Base-by-base conservation (phyloP, 805 yeast species). In the Ogataea pignaliae region DNA sequence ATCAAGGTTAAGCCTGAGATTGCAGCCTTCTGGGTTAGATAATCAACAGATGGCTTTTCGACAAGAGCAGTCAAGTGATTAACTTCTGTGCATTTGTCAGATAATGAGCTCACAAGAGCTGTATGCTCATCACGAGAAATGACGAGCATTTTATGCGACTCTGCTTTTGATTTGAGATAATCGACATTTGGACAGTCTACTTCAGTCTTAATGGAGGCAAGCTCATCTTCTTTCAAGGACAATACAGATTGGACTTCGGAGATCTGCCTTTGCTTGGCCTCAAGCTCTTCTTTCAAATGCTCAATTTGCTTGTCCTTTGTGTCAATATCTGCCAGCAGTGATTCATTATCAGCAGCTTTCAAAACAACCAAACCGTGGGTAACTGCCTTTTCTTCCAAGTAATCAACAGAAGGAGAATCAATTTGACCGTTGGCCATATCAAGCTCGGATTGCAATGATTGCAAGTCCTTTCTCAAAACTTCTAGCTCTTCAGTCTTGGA, bases 131-230 rank as follows among this genome's bases (percentile, higher is more conserved):
- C 40, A 16, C 6, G 7, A 16, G 54, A 44, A 10, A 52, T 10
- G 11, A 34, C 44, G 36, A 39, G 41, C 41, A 46, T 26, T 18
- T 50, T 51, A 9, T 36, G 43, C 9, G 48, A 42, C 3, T 30
- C 34, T 0, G 71, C 65, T 30, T 61, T 59, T 4, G 42, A 46
- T 31, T 44, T 54, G 29, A 75, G 34, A 36, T 59, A 55, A 0
- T 64, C 69, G 7, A 59, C 13, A 15, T 64, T 35, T 7, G 75
- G 73, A 9, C 41, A 39, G 3, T 42, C 45, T 9, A 53, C 16
- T 26, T 44, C 30, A n/a, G 37, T 18, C 21, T 34, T 34, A 1
- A 41, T 34, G 6, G 44, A 29, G 2, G 37, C 48, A 14, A 54
- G 36, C 15, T 53, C 45, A 9, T 43, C 21, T 3, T 48, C 46